Evolutionary conservation across 1,284 basidiomycete species (phyloP).

Genomic region (Trametes pubescens): DNA sequence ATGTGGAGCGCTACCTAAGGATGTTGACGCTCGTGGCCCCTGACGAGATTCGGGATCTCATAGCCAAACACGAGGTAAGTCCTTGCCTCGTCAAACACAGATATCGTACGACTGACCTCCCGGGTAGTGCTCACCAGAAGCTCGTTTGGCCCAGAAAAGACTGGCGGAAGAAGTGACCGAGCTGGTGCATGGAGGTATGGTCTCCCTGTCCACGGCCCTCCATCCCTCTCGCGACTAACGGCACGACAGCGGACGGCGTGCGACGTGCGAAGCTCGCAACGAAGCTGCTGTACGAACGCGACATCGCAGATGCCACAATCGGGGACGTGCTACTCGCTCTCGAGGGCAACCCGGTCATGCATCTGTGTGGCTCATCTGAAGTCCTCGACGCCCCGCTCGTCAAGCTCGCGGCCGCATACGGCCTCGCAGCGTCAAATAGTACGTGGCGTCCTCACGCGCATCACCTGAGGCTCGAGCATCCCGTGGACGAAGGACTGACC

Average conservation of each 20-base stretch:
- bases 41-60: constrained; percentile 62
- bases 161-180: constrained; percentile 91
- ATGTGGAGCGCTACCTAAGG: constrained; percentile 84
- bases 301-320: constrained; percentile 54
- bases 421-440: constrained; percentile 65
- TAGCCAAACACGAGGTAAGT: constrained; percentile 66
- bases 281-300: constrained; percentile 64
- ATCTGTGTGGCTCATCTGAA: constrained; percentile 52
- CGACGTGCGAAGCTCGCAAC: constrained; percentile 67
- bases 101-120: constrained; percentile 13
- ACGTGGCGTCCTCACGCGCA: constrained; percentile 34
- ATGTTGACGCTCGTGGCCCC: constrained; percentile 85
- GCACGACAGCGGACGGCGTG: constrained; percentile 48
- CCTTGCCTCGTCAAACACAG: neutral
- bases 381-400: constrained; percentile 58
- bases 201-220: neutral
- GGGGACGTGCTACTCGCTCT: constrained; percentile 64
- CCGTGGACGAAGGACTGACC: neutral
- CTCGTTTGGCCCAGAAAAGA: constrained; percentile 76
- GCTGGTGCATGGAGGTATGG: constrained; percentile 83
- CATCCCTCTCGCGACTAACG: neutral
- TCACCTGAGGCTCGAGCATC: neutral
- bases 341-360: constrained; percentile 64
- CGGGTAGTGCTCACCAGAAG: constrained; percentile 60
- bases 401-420: constrained; percentile 62